Base-by-base conservation (phyloP, 768 basidiomycete genomes). In the Kwoniella sp. region DNA sequence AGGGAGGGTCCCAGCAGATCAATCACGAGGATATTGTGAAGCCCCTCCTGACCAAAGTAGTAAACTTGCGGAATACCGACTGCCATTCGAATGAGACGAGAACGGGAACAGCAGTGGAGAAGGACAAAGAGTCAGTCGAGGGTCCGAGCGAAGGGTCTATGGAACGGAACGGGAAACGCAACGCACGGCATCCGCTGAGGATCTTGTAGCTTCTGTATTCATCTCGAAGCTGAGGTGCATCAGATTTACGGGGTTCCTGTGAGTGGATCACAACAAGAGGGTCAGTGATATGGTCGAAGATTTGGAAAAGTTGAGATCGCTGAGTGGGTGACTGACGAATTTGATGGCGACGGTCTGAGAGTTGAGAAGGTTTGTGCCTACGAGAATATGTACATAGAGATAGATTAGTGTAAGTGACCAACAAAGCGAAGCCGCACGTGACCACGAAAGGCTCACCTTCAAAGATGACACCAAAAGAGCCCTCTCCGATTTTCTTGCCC, bases 271-370 rank as follows among this genome's bases (percentile, higher is more conserved):
- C 37, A 52, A 61, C 22, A 53, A 25, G 29, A 28, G n/a, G 57
- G 54, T 41, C 25, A 45, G 2, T 23, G 31, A 17, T 11, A 22
- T 15, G 7, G 17, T 61, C 37, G 45, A 81, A 91, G 26, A 15
- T n/a, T 37, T 9, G 28, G 22, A 58, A 50, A 51, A 61, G 72
- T 48, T 23, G 56, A 26, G 12, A 7, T 28, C 5, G 28, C n/a
- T n/a, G n/a, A n/a, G 5, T 9, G 22, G 20, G 53, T 53, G 41
- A 88, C 94, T 83, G 78, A 98, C 96, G 87, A 99, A 99, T 85
- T 99, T 99, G 88, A 99, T 98, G 69, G 96, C 96, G 67, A 98
- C 95, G 11, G 93, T 94, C 84, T 95, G 93, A 2, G 91, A 93
- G 85, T 99, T 99, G 83, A 98, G 88, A 31, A 99, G 85, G 80